Evolutionary conservation across 106 monocot species (phyloP), one percentile per base, ranked within the genome.

Genomic region (Allium sativum): DNA sequence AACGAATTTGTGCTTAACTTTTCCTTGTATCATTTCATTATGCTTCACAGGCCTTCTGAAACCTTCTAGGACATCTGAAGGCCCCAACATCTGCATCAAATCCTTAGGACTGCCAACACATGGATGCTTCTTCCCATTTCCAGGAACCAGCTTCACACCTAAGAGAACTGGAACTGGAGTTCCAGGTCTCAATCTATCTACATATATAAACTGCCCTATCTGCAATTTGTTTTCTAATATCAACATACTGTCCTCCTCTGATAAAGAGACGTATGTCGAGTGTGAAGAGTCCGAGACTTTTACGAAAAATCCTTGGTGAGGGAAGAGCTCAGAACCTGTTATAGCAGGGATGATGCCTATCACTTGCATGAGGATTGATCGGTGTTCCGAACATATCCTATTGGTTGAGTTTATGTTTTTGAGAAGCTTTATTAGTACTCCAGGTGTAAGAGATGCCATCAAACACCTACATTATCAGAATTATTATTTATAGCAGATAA

Each of bases 201-300:
- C 84, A 79, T 96, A 96, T 21, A 96, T 71, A 71, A 96, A 90
- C 67, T 96, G 95, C 4, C 95, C 95, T 12, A 96, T 76, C 69
- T 78, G 90, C 40, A 96, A 64, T 72, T 91, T 87, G 71, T 96
- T 87, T 12, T 78, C 58, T 17, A 90, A 56, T 46, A 96, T 87
- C 18, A 96, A 82, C 53, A 90, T 87, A 56, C 82, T 82, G 58
- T 90, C 95, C 45, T 87, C 87, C 66, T 82, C 76, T 7, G 87
- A 84, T 7, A 96, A 71, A 45, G 90, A 91, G 54, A 91, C 87
- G 67, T 91, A 96, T 0, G 95, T 90, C 8, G 81, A 84, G 54
- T 96, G 95, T 1, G 78, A 87, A 51, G 95, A 96, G 67, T 90
- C 95, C 0, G 95, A 96, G 17, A 96, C 84, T 72, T 96, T 96